Evolutionary conservation across 768 basidiomycete species (phyloP), one percentile per base, ranked within the genome.

Genomic region (button mushroom (Agaricus bisporus)): DNA sequence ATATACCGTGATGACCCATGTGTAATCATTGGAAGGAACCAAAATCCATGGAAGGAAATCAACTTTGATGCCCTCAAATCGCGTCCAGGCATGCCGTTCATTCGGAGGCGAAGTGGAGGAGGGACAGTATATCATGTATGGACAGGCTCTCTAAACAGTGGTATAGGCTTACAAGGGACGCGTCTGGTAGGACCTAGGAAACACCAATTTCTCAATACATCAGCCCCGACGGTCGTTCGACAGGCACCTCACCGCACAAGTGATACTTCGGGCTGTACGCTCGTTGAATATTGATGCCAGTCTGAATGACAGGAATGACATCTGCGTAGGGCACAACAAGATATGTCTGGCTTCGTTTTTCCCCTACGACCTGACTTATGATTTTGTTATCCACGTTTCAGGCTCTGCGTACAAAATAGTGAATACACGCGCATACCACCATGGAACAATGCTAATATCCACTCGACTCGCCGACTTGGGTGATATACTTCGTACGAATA

Each of bases 41-140:
- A 99, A 73, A 98, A 97, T 60, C 95, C 95, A 14, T 98, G 95
- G 95, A 97, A 92, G 65, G 95, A 99, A 64, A 84, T 94, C 59
- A 95, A 95, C 61, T 77, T 95, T 46, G 56, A 64, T 5, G 75
- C 80, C 1, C 73, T 93, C 5, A 67, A 70, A 10, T 53, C 66
- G 41, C 66, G 73, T 56, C 64, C 66, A 1, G 74, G 72, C 4
- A 76, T 93, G 15, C 90, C 90, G 0, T 88, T 91, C 63, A 78
- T 98, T 29, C 76, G 95, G 38, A 75, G 95, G 51, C 76, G 88
- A 51, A 95, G 92, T 59, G 97, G 95, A 7, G 95, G 95, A 14
- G 95, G 95, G 11, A 91, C 95, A 0, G 95, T 99, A 3, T 99
- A 89, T 66, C 95, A 99, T 70, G 95, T 95, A 64, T 48, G 88